Conservation (phyloP, 495 filamentous ascomycete genomes). For the Thozetella sp. region DNA sequence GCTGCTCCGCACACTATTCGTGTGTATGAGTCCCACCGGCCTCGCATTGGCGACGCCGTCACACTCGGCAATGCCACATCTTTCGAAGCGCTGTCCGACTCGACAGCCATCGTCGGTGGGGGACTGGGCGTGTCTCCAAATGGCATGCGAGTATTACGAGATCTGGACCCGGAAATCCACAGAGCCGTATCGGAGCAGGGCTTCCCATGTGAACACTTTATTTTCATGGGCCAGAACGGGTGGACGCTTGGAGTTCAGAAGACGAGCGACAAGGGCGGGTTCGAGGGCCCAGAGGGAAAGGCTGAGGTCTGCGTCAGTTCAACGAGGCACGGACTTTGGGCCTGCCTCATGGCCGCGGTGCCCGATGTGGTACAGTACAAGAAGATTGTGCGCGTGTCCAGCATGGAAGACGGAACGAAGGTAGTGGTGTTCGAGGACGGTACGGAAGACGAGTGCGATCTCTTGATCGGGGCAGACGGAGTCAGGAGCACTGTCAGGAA, state of each 20-base stretch:
- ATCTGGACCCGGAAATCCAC: constrained; percentile 35
- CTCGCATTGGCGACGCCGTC: constrained; percentile 22
- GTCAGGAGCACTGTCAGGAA: constrained; percentile 50
- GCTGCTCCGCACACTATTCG: constrained; percentile 17
- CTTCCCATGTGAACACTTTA: constrained; percentile 13
- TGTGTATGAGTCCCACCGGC: constrained; percentile 35
- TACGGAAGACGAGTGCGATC: constrained; percentile 39
- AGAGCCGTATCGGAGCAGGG: constrained; percentile 12
- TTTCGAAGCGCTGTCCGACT: constrained; percentile 9
- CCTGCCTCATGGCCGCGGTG: constrained; percentile 8
- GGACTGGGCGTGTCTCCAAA: constrained; percentile 52
- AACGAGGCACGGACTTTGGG: constrained; percentile 10
- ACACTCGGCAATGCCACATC: constrained; percentile 24
- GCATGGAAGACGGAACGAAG: constrained; percentile 27
- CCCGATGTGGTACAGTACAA: constrained; percentile 8
- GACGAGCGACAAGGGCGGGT: constrained; percentile 11
- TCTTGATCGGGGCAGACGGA: constrained; percentile 66
- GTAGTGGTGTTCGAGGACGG: constrained; percentile 32
- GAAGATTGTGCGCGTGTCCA: constrained; percentile 6
- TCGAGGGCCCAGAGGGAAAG: constrained; percentile 6
- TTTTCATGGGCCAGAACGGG: constrained; percentile 14
- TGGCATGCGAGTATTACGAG: constrained; percentile 45
- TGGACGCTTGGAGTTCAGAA: constrained; percentile 11
- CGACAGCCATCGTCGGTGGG: constrained; percentile 47
- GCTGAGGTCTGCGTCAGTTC: constrained; percentile 10